Evolutionary conservation across 306 rosid genomes (phyloP).

Genomic region (Trichosanthes truncata): DNA sequence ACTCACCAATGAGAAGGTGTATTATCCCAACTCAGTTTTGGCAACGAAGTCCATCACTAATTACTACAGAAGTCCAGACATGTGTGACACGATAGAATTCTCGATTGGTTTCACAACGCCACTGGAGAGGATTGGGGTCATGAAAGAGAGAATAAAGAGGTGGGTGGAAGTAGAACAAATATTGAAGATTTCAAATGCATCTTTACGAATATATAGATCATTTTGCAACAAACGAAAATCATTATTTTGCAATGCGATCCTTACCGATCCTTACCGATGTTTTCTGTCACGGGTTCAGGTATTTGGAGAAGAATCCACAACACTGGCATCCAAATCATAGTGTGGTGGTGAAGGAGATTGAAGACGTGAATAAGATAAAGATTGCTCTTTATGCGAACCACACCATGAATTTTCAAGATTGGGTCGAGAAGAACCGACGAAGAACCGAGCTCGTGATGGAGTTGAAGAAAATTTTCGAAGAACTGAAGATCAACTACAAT

Average conservation of each 20-base stretch:
- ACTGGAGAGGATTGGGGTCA: conserved; percentile 51
- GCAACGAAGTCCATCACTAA: conserved; percentile 80
- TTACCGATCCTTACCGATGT: not conserved
- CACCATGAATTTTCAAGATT: conserved; percentile 84
- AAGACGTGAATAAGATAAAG: conserved; percentile 59
- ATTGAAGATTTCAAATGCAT: not conserved
- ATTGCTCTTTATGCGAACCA: conserved; percentile 46
- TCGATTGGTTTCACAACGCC: conserved; percentile 59
- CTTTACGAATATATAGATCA: not conserved
- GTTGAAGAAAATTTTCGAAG: conserved; percentile 69
- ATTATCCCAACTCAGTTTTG: conserved; percentile 74
- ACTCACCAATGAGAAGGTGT: conserved; percentile 74
- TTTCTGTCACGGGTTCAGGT: conserved; percentile 32
- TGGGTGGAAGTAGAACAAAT: conserved; percentile 17
- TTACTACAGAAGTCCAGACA: conserved; percentile 79
- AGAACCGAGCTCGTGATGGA: conserved; percentile 59
- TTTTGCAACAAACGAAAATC: not conserved
- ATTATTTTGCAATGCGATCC: not conserved
- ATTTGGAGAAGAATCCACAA: conserved; percentile 48
- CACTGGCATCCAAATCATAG: conserved; percentile 59
- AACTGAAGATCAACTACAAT: conserved; percentile 57
- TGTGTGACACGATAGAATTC: conserved; percentile 58
- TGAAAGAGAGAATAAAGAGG: conserved; percentile 50
- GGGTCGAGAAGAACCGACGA: conserved; percentile 51
- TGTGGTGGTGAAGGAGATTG: conserved; percentile 54